Percentiles rank a stretch among this genome's conserved stretches.
These are phyloP conservation scores for Ceratocystis albifundus DNA, from an alignment of 2,329 filamentous ascomycete species.

Conservation along the genomic window DNA sequence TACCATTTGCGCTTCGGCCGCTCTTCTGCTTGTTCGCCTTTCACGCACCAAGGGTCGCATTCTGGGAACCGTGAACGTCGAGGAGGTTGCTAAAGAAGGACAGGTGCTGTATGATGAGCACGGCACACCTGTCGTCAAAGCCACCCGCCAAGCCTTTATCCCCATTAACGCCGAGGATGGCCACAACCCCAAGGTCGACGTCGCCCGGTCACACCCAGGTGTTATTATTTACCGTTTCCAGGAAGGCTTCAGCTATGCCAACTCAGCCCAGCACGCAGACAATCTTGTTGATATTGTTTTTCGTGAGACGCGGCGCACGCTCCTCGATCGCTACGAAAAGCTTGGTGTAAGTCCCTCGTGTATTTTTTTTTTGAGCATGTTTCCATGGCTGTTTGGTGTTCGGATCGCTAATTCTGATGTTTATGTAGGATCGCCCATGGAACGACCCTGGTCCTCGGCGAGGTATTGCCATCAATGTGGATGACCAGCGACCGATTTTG, in stretches of 20 bases:
- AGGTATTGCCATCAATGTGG: slow-evolving; percentile 28
- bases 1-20: slow-evolving; percentile 66
- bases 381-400: neutral
- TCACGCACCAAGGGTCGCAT: slow-evolving; percentile 74
- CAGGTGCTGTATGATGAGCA: slow-evolving; percentile 20
- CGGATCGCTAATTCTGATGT: slow-evolving; percentile 9
- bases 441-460: slow-evolving; percentile 39
- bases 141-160: slow-evolving; percentile 32
- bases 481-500: slow-evolving; percentile 37
- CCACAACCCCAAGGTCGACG: slow-evolving; percentile 38
- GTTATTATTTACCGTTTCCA: slow-evolving; percentile 46
- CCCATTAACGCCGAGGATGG: slow-evolving; percentile 41
- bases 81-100: slow-evolving; percentile 16
- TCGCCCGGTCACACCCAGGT: slow-evolving; percentile 41
- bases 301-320: slow-evolving; percentile 36
- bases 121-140: slow-evolving; percentile 15
- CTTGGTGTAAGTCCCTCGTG: slow-evolving; percentile 33
- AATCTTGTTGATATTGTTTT: slow-evolving; percentile 38
- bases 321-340: slow-evolving; percentile 36
- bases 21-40: slow-evolving; percentile 69
- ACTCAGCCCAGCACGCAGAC: slow-evolving; percentile 41
- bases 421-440: slow-evolving; percentile 41
- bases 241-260: slow-evolving; percentile 47
- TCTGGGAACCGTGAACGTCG: slow-evolving; percentile 58
- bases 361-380: slow-evolving; percentile 5